Percentiles rank a stretch among this genome's conserved stretches.
Conservation (phyloP, 495 filamentous ascomycete genomes). For the Paragyromitra xinjiangensis region DNA sequence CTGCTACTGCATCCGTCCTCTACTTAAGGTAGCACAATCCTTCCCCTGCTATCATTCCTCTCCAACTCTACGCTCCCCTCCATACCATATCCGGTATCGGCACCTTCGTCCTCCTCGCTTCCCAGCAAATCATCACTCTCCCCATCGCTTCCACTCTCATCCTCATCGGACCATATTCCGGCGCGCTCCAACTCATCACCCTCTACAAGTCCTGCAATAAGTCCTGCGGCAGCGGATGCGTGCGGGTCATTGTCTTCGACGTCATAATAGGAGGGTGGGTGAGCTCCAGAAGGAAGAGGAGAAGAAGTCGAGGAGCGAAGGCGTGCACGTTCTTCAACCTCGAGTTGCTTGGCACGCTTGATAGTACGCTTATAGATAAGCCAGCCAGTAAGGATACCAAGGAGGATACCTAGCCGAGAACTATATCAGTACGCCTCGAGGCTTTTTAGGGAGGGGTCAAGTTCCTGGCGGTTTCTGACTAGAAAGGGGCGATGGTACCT, state of each 20-base stretch:
- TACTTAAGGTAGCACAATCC: constrained; percentile 23
- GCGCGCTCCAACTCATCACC: constrained; percentile 52
- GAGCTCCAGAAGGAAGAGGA: constrained; percentile 29
- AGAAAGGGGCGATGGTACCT: constrained; percentile 56
- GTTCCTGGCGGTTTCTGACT: too few relatives aligned
- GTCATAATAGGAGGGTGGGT: constrained; percentile 41
- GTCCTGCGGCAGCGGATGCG: constrained; percentile 35
- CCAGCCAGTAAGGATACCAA: constrained; percentile 80
- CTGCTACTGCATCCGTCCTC: background rate
- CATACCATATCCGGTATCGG: constrained; percentile 46
- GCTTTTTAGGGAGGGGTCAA: background rate
- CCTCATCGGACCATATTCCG: constrained; percentile 41
- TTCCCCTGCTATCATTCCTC: constrained; percentile 33
- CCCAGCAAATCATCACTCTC: constrained; percentile 37
- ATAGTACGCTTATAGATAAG: constrained; percentile 89
- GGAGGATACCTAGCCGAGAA: constrained; percentile 58
- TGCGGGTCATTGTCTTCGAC: constrained; percentile 57
- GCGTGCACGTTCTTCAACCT: constrained; percentile 75
- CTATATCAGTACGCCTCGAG: background rate
- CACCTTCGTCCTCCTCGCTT: constrained; percentile 29
- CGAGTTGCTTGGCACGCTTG: constrained; percentile 81
- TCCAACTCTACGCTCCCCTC: constrained; percentile 51
- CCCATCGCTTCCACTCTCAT: constrained; percentile 33
- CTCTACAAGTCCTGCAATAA: constrained; percentile 46
- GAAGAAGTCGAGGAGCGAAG: constrained; percentile 54